Base-by-base conservation (phyloP, 2,329 filamentous ascomycete species). In the Penicillium sp. region DNA sequence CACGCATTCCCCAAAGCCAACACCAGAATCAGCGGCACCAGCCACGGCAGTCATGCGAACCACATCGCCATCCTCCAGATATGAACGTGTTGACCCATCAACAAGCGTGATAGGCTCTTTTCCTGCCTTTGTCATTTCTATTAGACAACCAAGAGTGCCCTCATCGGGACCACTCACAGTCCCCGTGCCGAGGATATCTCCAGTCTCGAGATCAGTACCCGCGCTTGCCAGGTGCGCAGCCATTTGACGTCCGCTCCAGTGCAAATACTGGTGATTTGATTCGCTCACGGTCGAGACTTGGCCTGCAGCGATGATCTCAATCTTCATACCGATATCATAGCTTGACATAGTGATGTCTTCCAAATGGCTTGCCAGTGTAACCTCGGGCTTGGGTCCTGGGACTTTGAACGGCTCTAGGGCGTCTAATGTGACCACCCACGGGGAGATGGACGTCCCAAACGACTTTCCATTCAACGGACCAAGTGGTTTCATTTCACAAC, bases 391-490 rank as follows among this genome's bases (percentile, higher is more conserved):
- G 6, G 61, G 59, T n/a, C 54, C 62, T 0, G 49, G 24, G 2
- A 42, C 42, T 39, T 50, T 57, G 51, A 64, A 69, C 12, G 62
- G 60, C n/a, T 57, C 69, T n/a, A 87, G 64, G 0, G 85, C 84
- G 33, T 85, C 83, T 1, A 82, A 70, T 0, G 82, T 84, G 3
- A 86, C 67, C 12, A 86, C 71, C 84, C 84, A 87, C 0, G 84
- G 82, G 0, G 80, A 82, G 21, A 87, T 80, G 0, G 76, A 78
- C 0, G 83, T 86, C 6, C 76, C 78, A 41, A 85, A 84, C 29
- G 77, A 80, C 65, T 87, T 87, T 2, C 79, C 77, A 46, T 85
- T 84, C 47, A 86, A 76, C 0, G 84, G 84, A 0, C 84, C 84
- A 0, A 86, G 68, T 0, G 83, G 83, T 2, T 72, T 73, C 82